Percentiles rank a stretch among this genome's conserved stretches.
Conservation (phyloP, 495 filamentous ascomycete species). For the Geoglossum glabrum region DNA sequence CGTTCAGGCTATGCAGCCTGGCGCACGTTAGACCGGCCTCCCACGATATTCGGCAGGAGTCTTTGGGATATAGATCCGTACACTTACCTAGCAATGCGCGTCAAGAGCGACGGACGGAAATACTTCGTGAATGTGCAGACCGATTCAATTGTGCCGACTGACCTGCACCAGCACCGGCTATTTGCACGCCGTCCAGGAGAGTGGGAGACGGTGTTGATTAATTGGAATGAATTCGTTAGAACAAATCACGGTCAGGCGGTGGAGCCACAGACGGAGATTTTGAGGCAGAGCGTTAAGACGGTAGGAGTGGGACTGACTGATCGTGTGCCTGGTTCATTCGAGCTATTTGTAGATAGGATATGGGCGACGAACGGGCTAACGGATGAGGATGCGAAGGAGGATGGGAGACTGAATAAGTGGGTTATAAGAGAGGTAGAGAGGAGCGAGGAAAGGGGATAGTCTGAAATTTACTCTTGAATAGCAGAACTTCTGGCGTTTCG, state of each 20-base stretch:
- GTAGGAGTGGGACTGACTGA: slow-evolving; percentile 81
- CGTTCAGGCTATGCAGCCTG: slow-evolving; percentile 77
- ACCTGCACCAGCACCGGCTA: slow-evolving; percentile 86
- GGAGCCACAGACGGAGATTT: slow-evolving; percentile 74
- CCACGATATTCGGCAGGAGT: slow-evolving; percentile 58
- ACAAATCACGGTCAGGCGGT: slow-evolving; percentile 81
- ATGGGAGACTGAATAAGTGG: slow-evolving; percentile 9
- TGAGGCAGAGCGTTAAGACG: slow-evolving; percentile 64
- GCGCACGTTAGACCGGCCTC: slow-evolving; percentile 38
- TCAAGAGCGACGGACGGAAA: slow-evolving; percentile 75
- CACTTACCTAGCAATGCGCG: slow-evolving; percentile 65
- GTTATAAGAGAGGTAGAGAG: background rate
- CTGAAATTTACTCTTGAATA: background rate
- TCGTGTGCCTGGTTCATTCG: slow-evolving; percentile 66
- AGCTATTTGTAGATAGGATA: slow-evolving; percentile 61
- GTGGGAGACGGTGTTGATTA: slow-evolving; percentile 85
- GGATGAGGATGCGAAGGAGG: slow-evolving; percentile 20
- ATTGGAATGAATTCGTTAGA: slow-evolving; percentile 79
- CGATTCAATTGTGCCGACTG: slow-evolving; percentile 74
- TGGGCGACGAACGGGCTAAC: slow-evolving; percentile 52
- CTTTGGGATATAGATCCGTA: slow-evolving; percentile 83
- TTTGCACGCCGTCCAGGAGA: slow-evolving; percentile 62
- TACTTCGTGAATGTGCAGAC: slow-evolving; percentile 95
- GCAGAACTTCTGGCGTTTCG: background rate
- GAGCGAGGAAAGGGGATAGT: background rate